Evolutionary conservation across 331 rosid genomes (phyloP), one percentile per base, ranked within the genome.

Genomic region (Phaseolus coccineus): DNA sequence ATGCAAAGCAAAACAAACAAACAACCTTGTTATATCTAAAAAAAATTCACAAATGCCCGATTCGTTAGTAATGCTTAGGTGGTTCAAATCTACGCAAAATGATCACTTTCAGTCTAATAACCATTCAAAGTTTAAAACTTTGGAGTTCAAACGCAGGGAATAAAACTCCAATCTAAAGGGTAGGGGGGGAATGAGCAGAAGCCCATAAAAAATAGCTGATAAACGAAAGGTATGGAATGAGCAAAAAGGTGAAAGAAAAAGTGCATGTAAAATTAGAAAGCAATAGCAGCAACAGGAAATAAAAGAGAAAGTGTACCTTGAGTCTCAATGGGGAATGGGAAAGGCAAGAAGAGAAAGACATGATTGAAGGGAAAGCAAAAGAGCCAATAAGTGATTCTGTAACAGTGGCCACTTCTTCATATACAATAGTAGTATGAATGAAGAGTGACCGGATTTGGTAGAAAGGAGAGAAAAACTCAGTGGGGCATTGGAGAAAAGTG

Each of bases 321-420:
- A 82, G 56, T 66, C 89, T 37, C 37, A 87, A 31, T 40, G 91
- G 85, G 77, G 87, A 85, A 59, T 62, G 87, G 78, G 72, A 73
- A 77, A 87, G 33, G 88, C 81, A 84, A 77, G 80, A 71, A 81
- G 89, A 66, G 80, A 86, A 62, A 73, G 87, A 62, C 97, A 92
- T 92, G 81, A 50, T 16, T 74, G 87, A 74, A 61, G 67, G 42
- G 30, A 27, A 59, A 59, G 66, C 66, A 27, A 35, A 59, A 44
- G 87, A 77, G 76, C 76, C 81, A 78, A 69, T 11, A 66, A 57
- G 44, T 64, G 82, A 83, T 80, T 80, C 73, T 69, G 70, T 71
- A 80, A 70, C 47, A 82, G 82, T 61, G 80, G 74, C 46, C 81
- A 69, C 59, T 35, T 84, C 90, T 66, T 83, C 88, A 86, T 87